A percentile compares a stretch with the other conserved stretches of the same genome.
Conservation (phyloP, 768 basidiomycete species). For the Rhizopogon vinicolor region DNA sequence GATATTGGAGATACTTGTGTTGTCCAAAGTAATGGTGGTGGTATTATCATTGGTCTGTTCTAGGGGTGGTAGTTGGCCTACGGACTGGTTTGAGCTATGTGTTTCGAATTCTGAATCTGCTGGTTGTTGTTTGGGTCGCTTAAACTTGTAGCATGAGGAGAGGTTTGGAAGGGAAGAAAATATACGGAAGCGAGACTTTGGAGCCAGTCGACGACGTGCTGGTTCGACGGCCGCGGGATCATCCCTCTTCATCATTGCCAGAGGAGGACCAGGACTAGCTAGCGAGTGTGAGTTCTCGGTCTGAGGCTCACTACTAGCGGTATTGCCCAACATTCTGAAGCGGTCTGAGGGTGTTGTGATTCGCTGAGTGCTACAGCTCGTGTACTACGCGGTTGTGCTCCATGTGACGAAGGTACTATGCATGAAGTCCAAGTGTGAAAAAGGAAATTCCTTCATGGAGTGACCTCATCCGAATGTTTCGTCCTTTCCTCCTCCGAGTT, state of each 20-base stretch:
- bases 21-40: constrained; percentile 29
- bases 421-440: not conserved
- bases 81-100: not conserved
- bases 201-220: constrained; percentile 42
- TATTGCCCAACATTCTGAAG: constrained; percentile 1
- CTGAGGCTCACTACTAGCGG: not conserved
- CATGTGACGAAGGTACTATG: not conserved
- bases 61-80: not conserved
- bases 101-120: not conserved
- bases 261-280: constrained; percentile 28
- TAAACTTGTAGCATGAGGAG: constrained; percentile 8
- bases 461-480: constrained; percentile 6
- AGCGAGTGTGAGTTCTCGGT: not conserved
- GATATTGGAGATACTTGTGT: constrained; percentile 13
- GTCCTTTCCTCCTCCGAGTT: not conserved
- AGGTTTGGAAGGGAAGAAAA: constrained; percentile 30
- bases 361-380: not conserved
- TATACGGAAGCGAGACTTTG: constrained; percentile 29
- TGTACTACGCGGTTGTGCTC: not conserved
- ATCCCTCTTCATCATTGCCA: constrained; percentile 33
- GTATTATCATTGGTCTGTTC: constrained; percentile 5
- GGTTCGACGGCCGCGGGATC: constrained; percentile 38
- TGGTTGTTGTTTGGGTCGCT: constrained; percentile 3
- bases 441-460: not conserved
- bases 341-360: not conserved